Conservation (phyloP, 495 filamentous ascomycete genomes). For the Annulohypoxylon maeteangense region DNA sequence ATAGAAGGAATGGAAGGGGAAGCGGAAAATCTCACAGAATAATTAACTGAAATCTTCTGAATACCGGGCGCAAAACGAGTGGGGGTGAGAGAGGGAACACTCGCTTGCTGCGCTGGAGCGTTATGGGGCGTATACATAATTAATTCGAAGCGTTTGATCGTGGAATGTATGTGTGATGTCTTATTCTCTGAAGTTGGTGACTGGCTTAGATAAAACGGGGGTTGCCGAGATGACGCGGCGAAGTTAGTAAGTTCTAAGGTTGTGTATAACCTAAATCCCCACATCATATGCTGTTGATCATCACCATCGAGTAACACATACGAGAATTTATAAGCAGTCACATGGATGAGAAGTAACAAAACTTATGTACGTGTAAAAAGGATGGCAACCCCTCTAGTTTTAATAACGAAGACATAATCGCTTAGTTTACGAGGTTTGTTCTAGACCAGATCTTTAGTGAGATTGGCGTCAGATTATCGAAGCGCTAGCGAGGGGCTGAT, state of each 20-base stretch:
- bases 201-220: background rate
- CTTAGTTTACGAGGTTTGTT: background rate
- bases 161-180: background rate
- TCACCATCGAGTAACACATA: background rate
- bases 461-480: constrained; percentile 17
- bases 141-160: constrained; percentile 22
- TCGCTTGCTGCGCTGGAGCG: constrained; percentile 2
- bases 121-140: constrained; percentile 7
- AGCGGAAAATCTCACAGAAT: constrained; percentile 25
- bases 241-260: background rate
- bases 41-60: constrained; percentile 32
- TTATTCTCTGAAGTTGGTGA: background rate
- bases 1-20: constrained; percentile 1
- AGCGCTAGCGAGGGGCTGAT: constrained; percentile 26
- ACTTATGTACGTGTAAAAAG: background rate
- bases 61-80: constrained; percentile 17
- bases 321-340: background rate
- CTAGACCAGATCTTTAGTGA: constrained; percentile 12
- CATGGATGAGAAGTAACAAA: background rate
- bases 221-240: constrained; percentile 9
- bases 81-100: background rate
- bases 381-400: background rate
- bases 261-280: background rate
- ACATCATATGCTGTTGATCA: constrained; percentile 12
- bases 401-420: background rate